Evolutionary conservation across 2,329 filamentous ascomycete genomes (phyloP).

Genomic region (Fusarium sororula): DNA sequence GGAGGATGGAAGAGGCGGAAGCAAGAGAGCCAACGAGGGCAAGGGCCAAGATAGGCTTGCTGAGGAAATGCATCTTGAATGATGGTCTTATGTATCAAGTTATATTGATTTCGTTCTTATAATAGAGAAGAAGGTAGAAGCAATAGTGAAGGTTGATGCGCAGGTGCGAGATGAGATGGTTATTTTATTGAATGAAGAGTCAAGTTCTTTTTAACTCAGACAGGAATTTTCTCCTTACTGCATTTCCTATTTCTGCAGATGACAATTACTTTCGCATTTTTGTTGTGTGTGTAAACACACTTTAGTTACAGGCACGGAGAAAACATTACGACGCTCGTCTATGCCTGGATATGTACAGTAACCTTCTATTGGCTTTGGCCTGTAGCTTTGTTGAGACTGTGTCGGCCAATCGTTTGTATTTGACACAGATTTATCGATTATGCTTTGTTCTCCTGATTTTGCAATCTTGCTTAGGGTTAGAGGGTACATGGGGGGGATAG

Average conservation of each 20-base stretch:
- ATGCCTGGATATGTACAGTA: not conserved
- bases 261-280: too few relatives aligned
- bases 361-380: not conserved
- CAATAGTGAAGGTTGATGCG: not conserved
- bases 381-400: fast-evolving
- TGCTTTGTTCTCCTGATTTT: too few relatives aligned
- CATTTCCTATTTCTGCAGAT: not conserved
- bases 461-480: not conserved
- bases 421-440: not conserved
- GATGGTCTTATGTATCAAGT: not conserved
- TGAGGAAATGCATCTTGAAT: not conserved
- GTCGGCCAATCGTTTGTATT: fast-evolving
- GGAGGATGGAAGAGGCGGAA: not conserved
- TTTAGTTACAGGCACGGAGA: fast-evolving
- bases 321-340: fast-evolving
- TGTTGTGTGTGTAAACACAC: fast-evolving
- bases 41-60: not conserved
- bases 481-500: not conserved
- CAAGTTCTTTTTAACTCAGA: not conserved
- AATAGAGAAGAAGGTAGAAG: not conserved
- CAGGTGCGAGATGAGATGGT: not conserved
- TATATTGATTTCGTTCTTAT: not conserved
- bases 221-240: fast-evolving
- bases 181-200: not conserved
- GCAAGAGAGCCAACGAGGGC: not conserved